Evolutionary conservation across 352 stramenopile genomes (phyloP).

Genomic region (Pythium myriotylum): DNA sequence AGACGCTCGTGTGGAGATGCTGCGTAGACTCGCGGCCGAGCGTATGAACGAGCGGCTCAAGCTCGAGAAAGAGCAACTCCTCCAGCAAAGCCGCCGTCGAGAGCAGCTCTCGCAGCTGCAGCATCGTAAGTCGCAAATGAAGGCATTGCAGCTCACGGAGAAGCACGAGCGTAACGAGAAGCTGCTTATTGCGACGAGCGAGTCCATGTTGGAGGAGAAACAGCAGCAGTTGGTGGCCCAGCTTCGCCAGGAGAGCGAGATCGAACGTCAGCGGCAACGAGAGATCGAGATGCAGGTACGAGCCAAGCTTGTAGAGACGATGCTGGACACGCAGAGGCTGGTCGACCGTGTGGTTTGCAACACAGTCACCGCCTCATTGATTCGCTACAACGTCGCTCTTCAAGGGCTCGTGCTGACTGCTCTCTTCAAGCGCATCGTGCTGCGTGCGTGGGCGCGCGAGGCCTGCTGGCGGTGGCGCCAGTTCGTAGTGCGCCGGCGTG

Average conservation of each 20-base stretch:
- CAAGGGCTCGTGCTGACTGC: background rate
- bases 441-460: conserved; percentile 12
- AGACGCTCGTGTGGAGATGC: background rate
- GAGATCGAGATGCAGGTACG: conserved; percentile 1
- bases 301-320: conserved; percentile 1
- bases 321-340: conserved; percentile 13
- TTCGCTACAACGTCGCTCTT: background rate
- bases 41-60: conserved; percentile 1
- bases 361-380: background rate
- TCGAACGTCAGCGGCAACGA: conserved; percentile 1
- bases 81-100: conserved; percentile 6
- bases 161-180: conserved; percentile 16
- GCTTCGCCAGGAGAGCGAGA: too few species aligned
- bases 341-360: background rate
- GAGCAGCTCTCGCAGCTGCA: conserved; percentile 17
- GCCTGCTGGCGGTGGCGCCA: conserved; percentile 17
- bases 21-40: conserved; percentile 7
- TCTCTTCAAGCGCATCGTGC: background rate
- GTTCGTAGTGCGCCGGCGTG: conserved; percentile 2
- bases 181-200: too few species aligned
- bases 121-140: conserved; percentile 9
- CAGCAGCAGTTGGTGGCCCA: too few species aligned
- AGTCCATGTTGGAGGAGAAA: too few species aligned
- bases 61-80: conserved; percentile 10
- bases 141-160: conserved; percentile 17